A percentile compares a stretch with the other conserved stretches of the same genome.
These are phyloP conservation scores for Talaromyces sp. DNA, from an alignment of 2,329 filamentous ascomycete species.

Conservation along the genomic window DNA sequence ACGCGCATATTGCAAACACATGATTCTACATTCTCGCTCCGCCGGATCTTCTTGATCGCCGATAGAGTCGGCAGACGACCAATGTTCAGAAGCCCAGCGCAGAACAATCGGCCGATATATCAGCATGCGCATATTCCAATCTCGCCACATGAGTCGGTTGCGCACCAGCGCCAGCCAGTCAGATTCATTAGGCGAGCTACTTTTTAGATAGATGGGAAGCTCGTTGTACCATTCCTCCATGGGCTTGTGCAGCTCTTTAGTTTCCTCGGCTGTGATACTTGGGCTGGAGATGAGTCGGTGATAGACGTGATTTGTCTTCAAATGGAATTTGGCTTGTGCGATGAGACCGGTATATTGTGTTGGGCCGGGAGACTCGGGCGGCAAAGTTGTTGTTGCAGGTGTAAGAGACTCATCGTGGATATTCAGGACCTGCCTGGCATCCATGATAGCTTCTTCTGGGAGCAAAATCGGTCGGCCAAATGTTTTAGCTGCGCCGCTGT, in stretches of 20 bases:
- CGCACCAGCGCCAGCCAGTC: conserved; percentile 36
- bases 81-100: conserved; percentile 34
- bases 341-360: conserved; percentile 42
- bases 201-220: conserved; percentile 38
- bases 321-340: conserved; percentile 39
- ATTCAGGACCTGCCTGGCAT: conserved; percentile 42
- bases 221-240: conserved; percentile 40
- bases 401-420: conserved; percentile 41
- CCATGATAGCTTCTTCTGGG: conserved; percentile 41
- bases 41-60: conserved; percentile 29
- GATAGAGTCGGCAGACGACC: conserved; percentile 25
- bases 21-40: conserved; percentile 34
- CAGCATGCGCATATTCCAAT: conserved; percentile 41
- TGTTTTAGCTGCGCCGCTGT: conserved; percentile 48
- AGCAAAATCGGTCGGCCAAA: conserved; percentile 47
- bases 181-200: conserved; percentile 27
- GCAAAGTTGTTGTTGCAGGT: conserved; percentile 31
- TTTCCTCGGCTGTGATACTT: conserved; percentile 37
- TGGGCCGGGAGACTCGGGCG: conserved; percentile 32
- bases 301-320: conserved; percentile 42
- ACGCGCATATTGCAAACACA: conserved; percentile 38
- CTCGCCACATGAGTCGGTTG: conserved; percentile 38
- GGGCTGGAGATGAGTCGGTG: conserved; percentile 42
- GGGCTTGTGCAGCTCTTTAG: conserved; percentile 35
- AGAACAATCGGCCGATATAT: conserved; percentile 41